Evolutionary conservation across 768 basidiomycete species (phyloP), one percentile per base, ranked within the genome.

Genomic region (Trametes cinnabarina): DNA sequence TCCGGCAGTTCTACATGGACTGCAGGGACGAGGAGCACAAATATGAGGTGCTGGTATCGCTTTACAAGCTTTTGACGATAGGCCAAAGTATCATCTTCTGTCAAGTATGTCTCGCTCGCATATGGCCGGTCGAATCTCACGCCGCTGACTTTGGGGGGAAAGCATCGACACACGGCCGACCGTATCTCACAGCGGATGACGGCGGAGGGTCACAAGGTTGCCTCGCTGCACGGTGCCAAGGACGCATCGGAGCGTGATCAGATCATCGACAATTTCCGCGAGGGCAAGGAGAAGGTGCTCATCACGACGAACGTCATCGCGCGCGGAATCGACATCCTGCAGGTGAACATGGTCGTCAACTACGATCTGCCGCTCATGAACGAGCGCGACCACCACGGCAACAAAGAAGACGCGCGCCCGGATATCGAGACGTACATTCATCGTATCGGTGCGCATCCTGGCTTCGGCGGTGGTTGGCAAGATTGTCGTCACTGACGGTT

Each of bases 271-370:
- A 86, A 85, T 28, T 99, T 98, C 85, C 84, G 97, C 35, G 90
- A 97, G 67, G 97, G 97, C 53, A 89, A 88, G 64, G 94, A 94
- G 71, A 99, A 99, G 73, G 95, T 95, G 48, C 76, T 99, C 63
- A 99, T 99, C 70, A 98, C 97, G 51, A 99, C 97, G 37, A 99
- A 99, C 73, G 97, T 99, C 68, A 90, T 98, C 62, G 95, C 97
- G 1, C 87, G 97, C 17, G 97, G 97, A 41, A 98, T 99, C 76
- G 97, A 99, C 67, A 97, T 99, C 68, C 80, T 94, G 54, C 96
- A 98, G 77, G 97, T 99, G 66, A 99, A 98, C 79, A 94, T 99
- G 94, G 96, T 98, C n/a, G 94, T 99, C 72, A 98, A 98, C 75
- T 99, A 98, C 69, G 95, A 98, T 69, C 81, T 97, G 25, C 94